Evolutionary conservation across 192 early-diverging fungal genomes (phyloP).

Genomic region (Backusella macrospora): DNA sequence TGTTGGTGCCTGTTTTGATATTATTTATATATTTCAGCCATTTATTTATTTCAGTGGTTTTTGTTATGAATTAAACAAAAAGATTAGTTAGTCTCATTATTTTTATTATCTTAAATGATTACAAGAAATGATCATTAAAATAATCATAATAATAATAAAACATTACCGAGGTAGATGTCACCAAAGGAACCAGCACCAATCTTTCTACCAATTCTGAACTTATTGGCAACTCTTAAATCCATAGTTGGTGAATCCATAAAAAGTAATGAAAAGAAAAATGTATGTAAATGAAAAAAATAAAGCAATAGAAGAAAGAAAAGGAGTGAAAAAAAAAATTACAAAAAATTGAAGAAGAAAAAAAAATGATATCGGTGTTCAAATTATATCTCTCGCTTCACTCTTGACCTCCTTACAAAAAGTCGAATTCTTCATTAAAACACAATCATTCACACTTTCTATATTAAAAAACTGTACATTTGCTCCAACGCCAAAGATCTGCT

Average conservation of each 20-base stretch:
- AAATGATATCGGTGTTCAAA: not conserved
- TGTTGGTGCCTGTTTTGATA: constrained; percentile 65
- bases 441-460: no score
- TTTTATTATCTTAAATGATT: no score
- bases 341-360: constrained; percentile 6
- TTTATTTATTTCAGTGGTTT: no score
- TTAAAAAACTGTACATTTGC: no score
- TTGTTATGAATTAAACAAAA: no score
- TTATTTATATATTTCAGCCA: no score
- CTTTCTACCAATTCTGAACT: constrained; percentile 93
- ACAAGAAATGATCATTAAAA: no score
- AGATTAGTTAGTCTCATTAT: no score
- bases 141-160: no score
- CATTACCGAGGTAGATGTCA: constrained; percentile 88
- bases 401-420: no score
- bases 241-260: not conserved
- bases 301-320: not conserved
- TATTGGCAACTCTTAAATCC: constrained; percentile 87
- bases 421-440: no score
- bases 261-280: not conserved
- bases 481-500: no score
- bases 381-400: not conserved
- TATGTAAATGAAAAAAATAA: not conserved
- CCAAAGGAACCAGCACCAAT: constrained; percentile 98
- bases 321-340: constrained; percentile 11